Percentiles rank a stretch among this genome's conserved stretches.
Evolutionary conservation across 164 flowering plant genomes (phyloP).

Genomic region (Umbellularia californica): DNA sequence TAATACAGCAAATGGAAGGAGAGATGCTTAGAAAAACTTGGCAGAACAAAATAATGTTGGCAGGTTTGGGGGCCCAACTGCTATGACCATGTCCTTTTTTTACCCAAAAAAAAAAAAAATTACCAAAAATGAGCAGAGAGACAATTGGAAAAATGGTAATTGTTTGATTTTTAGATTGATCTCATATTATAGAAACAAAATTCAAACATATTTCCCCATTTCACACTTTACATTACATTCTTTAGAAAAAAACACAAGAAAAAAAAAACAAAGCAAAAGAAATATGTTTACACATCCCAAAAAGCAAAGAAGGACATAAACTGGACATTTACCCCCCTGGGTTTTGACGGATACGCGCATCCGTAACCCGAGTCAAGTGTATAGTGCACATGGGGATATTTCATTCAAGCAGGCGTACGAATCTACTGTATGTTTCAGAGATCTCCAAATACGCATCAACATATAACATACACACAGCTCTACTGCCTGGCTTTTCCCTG

Average conservation of each 20-base stretch:
- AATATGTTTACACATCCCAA: no score
- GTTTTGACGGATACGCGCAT: no score
- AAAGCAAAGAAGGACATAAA: no score
- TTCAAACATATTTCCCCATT: neutral
- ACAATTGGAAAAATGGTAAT: neutral
- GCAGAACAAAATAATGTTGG: no score
- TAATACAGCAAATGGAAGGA: no score
- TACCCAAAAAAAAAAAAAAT: no score
- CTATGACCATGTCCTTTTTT: no score
- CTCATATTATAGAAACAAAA: neutral
- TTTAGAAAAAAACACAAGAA: neutral
- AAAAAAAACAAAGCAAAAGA: neutral
- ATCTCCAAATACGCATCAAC: slow-evolving; percentile 8
- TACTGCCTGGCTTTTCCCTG: slow-evolving; percentile 17
- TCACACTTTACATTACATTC: neutral
- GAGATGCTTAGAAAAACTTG: no score
- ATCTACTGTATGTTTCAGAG: slow-evolving; percentile 9
- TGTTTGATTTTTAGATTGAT: neutral
- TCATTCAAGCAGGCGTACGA: neutral
- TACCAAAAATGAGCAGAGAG: neutral
- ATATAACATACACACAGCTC: neutral
- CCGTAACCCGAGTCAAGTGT: no score
- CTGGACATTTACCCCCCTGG: no score
- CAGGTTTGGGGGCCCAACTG: no score
- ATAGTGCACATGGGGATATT: neutral